phyloP scores from a whole-genome alignment of 805 yeast genomes.

The Wickerhamomyces mucosus region DNA sequence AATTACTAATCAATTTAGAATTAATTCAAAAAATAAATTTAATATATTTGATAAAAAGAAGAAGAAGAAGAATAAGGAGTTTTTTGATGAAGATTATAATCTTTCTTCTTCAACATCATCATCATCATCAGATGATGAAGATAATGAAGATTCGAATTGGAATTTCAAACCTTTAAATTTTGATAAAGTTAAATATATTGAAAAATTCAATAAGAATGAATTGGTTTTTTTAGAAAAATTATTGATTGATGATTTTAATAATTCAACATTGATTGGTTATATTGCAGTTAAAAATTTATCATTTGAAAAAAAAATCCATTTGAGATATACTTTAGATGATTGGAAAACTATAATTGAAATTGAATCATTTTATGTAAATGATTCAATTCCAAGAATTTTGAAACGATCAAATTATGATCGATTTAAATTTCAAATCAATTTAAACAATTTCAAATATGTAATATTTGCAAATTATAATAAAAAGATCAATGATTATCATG shows the following conservation, averaged over 20 bases:
- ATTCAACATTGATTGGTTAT: constrained; percentile 50
- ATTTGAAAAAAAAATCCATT: constrained; percentile 56
- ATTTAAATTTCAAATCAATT: constrained; percentile 54
- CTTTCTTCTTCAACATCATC: background rate
- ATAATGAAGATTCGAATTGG: constrained; percentile 30
- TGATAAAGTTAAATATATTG: constrained; percentile 36
- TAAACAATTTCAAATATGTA: constrained; percentile 24
- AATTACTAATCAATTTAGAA: too few relatives aligned
- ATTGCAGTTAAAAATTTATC: constrained; percentile 71
- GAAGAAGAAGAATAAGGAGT: constrained; percentile 9
- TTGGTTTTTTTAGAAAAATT: constrained; percentile 53
- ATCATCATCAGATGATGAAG: constrained; percentile 5
- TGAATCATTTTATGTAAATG: constrained; percentile 51
- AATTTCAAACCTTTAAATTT: constrained; percentile 32
- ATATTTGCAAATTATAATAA: too few relatives aligned
- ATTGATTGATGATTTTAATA: constrained; percentile 48
- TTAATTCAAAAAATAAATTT: constrained; percentile 19
- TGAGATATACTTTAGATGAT: constrained; percentile 66
- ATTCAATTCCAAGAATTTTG: constrained; percentile 36
- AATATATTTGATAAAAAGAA: constrained; percentile 21
- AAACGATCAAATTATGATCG: constrained; percentile 53
- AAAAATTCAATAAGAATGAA: constrained; percentile 29
- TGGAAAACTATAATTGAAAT: constrained; percentile 74
- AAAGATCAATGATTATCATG: too few relatives aligned
- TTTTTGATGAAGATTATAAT: constrained; percentile 13